Percentiles rank a stretch among this genome's conserved stretches.
These are phyloP conservation scores for Suillus luteus DNA, from an alignment of 768 basidiomycete species.

Conservation along the genomic window DNA sequence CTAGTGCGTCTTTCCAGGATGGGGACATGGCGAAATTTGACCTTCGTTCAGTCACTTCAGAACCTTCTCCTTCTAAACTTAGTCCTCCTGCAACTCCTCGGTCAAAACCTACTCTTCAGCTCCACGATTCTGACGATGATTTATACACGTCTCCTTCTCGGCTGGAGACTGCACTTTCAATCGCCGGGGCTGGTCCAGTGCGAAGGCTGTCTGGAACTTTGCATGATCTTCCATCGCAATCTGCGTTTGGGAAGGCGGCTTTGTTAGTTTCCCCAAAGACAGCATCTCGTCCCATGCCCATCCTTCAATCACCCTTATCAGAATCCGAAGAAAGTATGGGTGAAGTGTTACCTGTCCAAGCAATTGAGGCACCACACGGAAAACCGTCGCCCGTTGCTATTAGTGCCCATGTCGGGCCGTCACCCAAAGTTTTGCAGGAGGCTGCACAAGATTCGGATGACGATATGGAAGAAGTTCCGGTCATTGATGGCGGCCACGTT, in stretches of 20 bases:
- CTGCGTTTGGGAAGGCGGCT: slow-evolving; percentile 41
- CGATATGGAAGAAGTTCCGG: slow-evolving; percentile 41
- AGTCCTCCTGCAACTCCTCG: slow-evolving; percentile 5
- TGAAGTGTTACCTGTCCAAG: not conserved
- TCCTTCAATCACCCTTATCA: slow-evolving; percentile 2
- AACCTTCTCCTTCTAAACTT: slow-evolving; percentile 15
- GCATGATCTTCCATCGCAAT: slow-evolving; percentile 20
- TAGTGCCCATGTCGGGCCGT: not conserved
- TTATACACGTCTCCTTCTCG: slow-evolving; percentile 53
- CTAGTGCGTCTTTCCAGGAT: not conserved
- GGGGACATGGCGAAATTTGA: not conserved
- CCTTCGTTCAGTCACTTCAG: not conserved
- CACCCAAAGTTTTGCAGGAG: slow-evolving; percentile 5
- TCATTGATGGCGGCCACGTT: not conserved
- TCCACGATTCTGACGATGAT: slow-evolving; percentile 43
- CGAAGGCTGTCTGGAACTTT: slow-evolving; percentile 19
- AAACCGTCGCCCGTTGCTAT: slow-evolving; percentile 7
- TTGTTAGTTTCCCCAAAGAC: slow-evolving; percentile 28
- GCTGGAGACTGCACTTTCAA: slow-evolving; percentile 66
- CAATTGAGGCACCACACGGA: slow-evolving; percentile 14
- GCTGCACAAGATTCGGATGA: slow-evolving; percentile 31
- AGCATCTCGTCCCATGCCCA: slow-evolving; percentile 4
- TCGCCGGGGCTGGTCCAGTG: slow-evolving; percentile 58
- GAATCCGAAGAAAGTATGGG: slow-evolving; percentile 8
- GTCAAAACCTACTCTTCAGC: not conserved